These are phyloP conservation scores for Sarocladium strictum DNA, from an alignment of 2,329 filamentous ascomycete genomes.

Conservation along the genomic window DNA sequence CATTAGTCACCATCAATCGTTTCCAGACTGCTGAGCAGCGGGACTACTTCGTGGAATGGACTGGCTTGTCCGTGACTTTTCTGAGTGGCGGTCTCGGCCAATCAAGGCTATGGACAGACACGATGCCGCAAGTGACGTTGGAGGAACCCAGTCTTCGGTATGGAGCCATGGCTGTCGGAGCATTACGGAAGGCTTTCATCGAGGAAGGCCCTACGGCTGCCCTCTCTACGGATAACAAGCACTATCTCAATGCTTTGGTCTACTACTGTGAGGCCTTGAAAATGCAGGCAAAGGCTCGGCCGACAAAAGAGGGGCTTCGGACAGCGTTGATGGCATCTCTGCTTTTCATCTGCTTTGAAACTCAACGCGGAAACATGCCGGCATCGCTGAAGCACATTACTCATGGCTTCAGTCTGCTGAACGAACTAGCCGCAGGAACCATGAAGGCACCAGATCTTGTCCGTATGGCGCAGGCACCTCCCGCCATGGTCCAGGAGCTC, in stretches of 20 bases:
- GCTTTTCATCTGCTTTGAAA: slow-evolving; percentile 35
- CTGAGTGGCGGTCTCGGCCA: slow-evolving; percentile 28
- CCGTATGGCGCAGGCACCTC: slow-evolving; percentile 30
- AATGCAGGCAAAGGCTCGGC: slow-evolving; percentile 29
- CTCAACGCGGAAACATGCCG: slow-evolving; percentile 32
- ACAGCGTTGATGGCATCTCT: slow-evolving; percentile 33
- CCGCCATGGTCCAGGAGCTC: slow-evolving; percentile 30
- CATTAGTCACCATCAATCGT: slow-evolving; percentile 25
- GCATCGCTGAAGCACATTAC: slow-evolving; percentile 34
- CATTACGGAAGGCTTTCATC: slow-evolving; percentile 28
- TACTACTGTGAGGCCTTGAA: slow-evolving; percentile 37
- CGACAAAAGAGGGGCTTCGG: slow-evolving; percentile 28
- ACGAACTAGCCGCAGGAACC: slow-evolving; percentile 30
- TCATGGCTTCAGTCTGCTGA: slow-evolving; percentile 34
- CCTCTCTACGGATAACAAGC: slow-evolving; percentile 24
- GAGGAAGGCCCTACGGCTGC: slow-evolving; percentile 16
- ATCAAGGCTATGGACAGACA: slow-evolving; percentile 31
- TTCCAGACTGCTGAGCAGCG: slow-evolving; percentile 28
- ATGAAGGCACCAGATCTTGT: slow-evolving; percentile 29
- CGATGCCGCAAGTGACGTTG: slow-evolving; percentile 33
- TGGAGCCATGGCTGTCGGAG: slow-evolving; percentile 35
- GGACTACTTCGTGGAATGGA: slow-evolving; percentile 33
- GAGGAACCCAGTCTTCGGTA: slow-evolving; percentile 31
- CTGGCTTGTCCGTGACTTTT: slow-evolving; percentile 26
- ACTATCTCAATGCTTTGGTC: slow-evolving; percentile 33